phyloP scores from a whole-genome alignment of 1,139 yeast species.

The Wickerhamomyces sp. region DNA sequence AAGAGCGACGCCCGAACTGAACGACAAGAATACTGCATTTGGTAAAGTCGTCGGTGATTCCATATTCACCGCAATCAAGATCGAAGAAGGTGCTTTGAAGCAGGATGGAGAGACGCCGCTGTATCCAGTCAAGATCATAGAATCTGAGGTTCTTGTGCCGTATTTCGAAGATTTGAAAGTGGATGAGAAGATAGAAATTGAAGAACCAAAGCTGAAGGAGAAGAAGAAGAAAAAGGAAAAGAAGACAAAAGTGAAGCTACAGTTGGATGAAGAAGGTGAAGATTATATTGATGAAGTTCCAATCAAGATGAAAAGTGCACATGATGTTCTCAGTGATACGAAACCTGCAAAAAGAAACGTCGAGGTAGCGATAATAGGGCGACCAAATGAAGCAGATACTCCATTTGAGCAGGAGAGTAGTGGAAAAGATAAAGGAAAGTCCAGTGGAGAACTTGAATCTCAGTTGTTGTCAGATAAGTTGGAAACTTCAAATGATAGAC shows the following conservation, averaged over 20 bases:
- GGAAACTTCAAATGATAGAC: constrained; percentile 1
- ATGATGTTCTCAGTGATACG: constrained; percentile 35
- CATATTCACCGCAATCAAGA: constrained; percentile 47
- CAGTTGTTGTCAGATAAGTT: background rate
- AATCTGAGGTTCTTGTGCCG: constrained; percentile 38
- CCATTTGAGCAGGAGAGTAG: constrained; percentile 1
- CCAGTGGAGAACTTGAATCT: background rate
- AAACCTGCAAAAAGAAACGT: constrained; percentile 16
- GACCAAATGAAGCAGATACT: background rate
- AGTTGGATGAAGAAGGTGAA: constrained; percentile 26
- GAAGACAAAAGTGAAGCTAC: constrained; percentile 25
- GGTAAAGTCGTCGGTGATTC: constrained; percentile 63
- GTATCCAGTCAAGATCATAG: constrained; percentile 44
- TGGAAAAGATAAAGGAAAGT: constrained; percentile 2
- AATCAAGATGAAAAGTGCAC: constrained; percentile 47
- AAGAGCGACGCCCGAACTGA: constrained; percentile 39
- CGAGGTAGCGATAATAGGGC: too few relatives aligned
- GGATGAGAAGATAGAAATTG: constrained; percentile 6
- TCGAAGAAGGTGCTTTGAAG: constrained; percentile 44
- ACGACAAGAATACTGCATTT: constrained; percentile 46
- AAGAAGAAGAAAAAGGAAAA: constrained; percentile 14
- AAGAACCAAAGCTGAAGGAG: background rate
- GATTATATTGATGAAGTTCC: constrained; percentile 23
- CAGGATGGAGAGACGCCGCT: constrained; percentile 39
- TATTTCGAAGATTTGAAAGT: constrained; percentile 45